Evolutionary conservation across 2,329 filamentous ascomycete genomes (phyloP), one percentile per base, ranked within the genome.

Genomic region (Calycina herbarum): DNA sequence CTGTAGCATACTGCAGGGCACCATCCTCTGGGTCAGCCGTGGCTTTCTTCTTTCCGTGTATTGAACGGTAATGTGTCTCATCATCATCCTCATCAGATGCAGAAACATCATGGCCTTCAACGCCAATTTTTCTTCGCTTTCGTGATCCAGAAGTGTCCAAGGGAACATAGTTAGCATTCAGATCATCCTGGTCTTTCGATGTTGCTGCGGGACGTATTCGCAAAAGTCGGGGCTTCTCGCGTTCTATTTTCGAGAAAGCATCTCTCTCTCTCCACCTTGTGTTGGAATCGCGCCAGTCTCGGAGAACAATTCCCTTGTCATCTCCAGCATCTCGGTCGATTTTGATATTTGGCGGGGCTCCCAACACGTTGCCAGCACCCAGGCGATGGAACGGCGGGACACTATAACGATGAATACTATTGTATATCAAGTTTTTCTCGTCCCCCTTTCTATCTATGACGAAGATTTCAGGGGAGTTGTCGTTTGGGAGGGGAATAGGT

Each of bases 391-490:
- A 97, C 2, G 78, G 73, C 0, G 93, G 93, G 11, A 96, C 79
- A 63, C 84, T 85, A 69, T 90, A 91, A 42, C 86, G 86, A 75
- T 97, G 88, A 48, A 91, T 83, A 33, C 86, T 84, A 1, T 91
- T 92, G 75, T 94, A 97, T 31, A 84, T 84, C 57, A 90, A 77
- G 69, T 95, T 93, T 59, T 93, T 83, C 4, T 83, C 80, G 73
- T 98, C 94, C 0, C 94, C 94, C 73, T 87, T 88, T 54, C 81
- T 86, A 77, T 98, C 94, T 61, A 91, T 73, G 57, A 86, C 72
- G 75, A 86, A 94, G 3, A 83, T 74, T 48, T 73, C 75, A 64
- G 61, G 27, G 4, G 45, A 42, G 20, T 40, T 27, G 17, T 62
- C 20, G 15, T 57, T 38, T 57, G 45, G 66, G 56, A 24, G 58